Evolutionary conservation across 495 filamentous ascomycete genomes (phyloP), one percentile per base, ranked within the genome.

Genomic region (Penicillium flavigenum): DNA sequence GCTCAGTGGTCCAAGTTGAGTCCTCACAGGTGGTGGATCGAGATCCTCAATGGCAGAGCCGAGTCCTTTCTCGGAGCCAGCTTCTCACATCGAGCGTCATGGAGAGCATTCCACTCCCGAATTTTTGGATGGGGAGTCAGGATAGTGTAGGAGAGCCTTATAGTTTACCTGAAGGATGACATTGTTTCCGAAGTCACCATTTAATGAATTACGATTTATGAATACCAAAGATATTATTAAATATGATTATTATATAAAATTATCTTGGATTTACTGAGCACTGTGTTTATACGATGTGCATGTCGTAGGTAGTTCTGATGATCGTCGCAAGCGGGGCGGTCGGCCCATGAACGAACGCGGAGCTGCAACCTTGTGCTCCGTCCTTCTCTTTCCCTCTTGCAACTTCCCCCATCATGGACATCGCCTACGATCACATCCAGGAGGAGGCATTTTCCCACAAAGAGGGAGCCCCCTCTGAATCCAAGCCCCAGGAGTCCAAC

Each of bases 351-450:
- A 63, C 61, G 62, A 65, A 69, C 64, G 66, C 62, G 65, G 65
- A 66, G 63, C 57, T 56, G 60, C 61, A 56, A 59, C 57, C 47
- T 51, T 58, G 54, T 57, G 54, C 41, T 54, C 60, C 60, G 39
- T 47, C 26, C 54, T 34, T 22, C 36, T 53, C 24, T 36, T 41
- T 42, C 34, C 32, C 57, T 47, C 55, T 53, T 29, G 19, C 53
- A 47, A 38, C 53, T 31, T 17, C 44, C 39, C 39, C 55, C 56
- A 54, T 50, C 63, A 98, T 98, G 94, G 94, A 98, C 81, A 73
- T 96, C 64, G 92, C 94, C 39, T 98, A 98, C 81, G 94, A 98
- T 67, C 92, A 96, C 71, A 95, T 98, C 63, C 88, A 91, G 67
- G 91, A 96, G 76, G 88, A 92, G 68, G 80, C 83, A 52, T 77